A percentile compares a stretch with the other conserved stretches of the same genome.
Evolutionary conservation across 192 early-diverging fungal genomes (phyloP).

Genomic region (Phlyctochytrium bullatum): DNA sequence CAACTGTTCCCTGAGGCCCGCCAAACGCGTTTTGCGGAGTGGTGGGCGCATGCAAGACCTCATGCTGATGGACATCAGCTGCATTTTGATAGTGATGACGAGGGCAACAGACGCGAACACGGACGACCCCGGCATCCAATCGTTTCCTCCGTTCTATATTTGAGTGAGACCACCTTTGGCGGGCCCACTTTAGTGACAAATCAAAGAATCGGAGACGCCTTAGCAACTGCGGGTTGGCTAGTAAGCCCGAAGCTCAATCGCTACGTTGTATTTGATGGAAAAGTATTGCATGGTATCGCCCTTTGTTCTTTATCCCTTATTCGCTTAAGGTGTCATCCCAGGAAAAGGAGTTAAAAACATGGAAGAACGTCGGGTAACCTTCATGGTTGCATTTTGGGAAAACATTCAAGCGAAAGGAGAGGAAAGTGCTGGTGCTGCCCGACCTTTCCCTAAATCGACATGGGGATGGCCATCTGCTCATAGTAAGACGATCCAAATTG

Average conservation of each 20-base stretch:
- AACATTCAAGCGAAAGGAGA: conserved; percentile 18
- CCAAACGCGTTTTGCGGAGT: conserved; percentile 22
- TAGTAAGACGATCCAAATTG: not conserved
- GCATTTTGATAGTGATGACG: conserved; percentile 29
- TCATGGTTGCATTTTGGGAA: conserved; percentile 40
- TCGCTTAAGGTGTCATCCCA: too few species aligned
- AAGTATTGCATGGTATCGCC: conserved; percentile 34
- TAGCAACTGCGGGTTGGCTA: conserved; percentile 40
- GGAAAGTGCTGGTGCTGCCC: not conserved
- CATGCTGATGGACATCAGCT: conserved; percentile 31
- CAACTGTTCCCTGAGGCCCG: conserved; percentile 17
- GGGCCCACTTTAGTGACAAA: conserved; percentile 36
- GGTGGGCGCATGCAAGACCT: conserved; percentile 32
- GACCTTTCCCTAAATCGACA: not conserved
- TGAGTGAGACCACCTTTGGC: conserved; percentile 18
- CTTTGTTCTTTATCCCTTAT: too few species aligned
- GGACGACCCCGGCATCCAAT: conserved; percentile 31
- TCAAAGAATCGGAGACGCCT: conserved; percentile 30
- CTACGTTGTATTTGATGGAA: conserved; percentile 31
- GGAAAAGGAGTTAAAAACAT: conserved; percentile 9
- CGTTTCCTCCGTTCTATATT: conserved; percentile 24
- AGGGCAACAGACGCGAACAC: conserved; percentile 7
- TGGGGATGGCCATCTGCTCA: too few species aligned
- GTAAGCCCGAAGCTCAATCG: conserved; percentile 56
- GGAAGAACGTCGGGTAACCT: conserved; percentile 17